Base-by-base conservation (phyloP, 345 rosid species). In the Eucalyptus leucophloia region DNA sequence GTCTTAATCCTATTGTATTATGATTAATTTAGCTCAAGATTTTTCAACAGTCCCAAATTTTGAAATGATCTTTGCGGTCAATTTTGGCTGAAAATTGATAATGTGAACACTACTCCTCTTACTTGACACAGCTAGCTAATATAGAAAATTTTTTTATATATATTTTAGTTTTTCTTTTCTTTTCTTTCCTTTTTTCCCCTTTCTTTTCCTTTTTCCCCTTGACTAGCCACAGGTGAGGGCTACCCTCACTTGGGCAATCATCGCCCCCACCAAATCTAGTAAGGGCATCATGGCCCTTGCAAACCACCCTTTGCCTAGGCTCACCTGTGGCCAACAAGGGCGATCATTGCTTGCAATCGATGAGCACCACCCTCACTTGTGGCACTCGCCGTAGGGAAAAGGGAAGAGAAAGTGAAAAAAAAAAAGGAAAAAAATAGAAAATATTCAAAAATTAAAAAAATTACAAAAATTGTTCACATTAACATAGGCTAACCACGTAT, bases 41-140 rank as follows among this genome's bases (percentile, higher is more conserved):
- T 26, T 58, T 58, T 24, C 13, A 26, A 58, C 26, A 58, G 16
- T 26, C 15, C 9, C 21, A 7, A 18, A 51, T 7, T 18, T 51
- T 51, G 18, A 51, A 9, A 51, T 51, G 9, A 51, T 51, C 23
- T 58, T 10, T 58, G 7, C 1, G 7, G 30, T 5, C 7, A 23
- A 58, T 58, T 58, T 26, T 58, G 30, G 6, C 62, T 2, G 4
- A 24, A 58, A 10, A 58, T 58, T 26, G n/a, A 5, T 58, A 11
- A 11, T 0, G 2, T 58, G 3, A 24, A 26, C 30, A 2, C 13
- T 58, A 7, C 7, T 3, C 65, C 1, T 58, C 7, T 58, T 26
- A 58, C 30, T 24, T 26, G 65, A 12, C 26, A 23, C 10, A 2
- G 2, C 16, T 13, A 53, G 58, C 24, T 53, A 7, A 53, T 6